Evolutionary conservation across 2,329 filamentous ascomycete species (phyloP).

Genomic region (Ascochyta fabae): DNA sequence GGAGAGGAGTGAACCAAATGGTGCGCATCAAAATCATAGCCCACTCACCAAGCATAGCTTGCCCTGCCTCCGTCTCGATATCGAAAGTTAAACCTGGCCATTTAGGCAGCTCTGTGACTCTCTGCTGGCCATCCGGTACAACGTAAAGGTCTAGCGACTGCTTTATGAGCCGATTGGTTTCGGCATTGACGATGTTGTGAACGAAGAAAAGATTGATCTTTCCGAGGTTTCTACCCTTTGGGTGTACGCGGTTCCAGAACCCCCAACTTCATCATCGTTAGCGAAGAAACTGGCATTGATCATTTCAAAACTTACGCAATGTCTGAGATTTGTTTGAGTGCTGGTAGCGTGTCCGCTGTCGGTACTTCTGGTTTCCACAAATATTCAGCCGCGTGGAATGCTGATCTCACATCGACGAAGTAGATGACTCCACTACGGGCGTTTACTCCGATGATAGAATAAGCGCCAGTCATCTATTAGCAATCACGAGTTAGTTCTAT

Average conservation of each 20-base stretch:
- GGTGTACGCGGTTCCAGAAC: neutral
- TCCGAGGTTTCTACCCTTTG: neutral
- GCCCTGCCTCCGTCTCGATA: neutral
- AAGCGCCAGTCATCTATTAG: neutral
- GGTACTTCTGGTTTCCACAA: neutral
- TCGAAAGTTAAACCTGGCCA: constrained; percentile 1
- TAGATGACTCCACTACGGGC: neutral
- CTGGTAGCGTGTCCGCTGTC: neutral
- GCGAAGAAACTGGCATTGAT: neutral
- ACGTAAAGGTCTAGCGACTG: neutral
- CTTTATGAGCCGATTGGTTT: neutral
- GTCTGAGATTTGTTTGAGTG: neutral
- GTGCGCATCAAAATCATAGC: neutral
- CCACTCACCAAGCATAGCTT: constrained; percentile 12
- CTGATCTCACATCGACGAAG: neutral
- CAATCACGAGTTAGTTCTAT: neutral
- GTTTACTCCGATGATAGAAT: neutral
- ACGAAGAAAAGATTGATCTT: neutral
- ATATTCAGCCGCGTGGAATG: neutral
- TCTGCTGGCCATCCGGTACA: neutral
- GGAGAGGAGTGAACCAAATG: neutral
- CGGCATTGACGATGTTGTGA: neutral
- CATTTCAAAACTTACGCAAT: neutral
- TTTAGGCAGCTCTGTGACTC: neutral
- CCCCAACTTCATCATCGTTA: neutral